Evolutionary conservation across 352 stramenopile species (phyloP), one percentile per base, ranked within the genome.

Genomic region (Pythium sp.): DNA sequence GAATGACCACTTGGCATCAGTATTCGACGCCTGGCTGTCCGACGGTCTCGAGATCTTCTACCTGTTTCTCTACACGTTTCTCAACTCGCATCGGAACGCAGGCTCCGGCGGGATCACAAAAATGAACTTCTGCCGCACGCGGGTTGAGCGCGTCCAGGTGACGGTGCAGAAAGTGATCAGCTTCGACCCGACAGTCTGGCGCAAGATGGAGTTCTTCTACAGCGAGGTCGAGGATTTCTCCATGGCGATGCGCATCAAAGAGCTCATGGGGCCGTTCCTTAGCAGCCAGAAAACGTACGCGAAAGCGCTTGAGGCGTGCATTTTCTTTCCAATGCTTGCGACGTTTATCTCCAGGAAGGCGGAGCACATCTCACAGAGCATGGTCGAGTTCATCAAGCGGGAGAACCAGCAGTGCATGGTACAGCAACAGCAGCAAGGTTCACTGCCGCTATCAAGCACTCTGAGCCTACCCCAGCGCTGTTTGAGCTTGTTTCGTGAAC

Each of bases 21-120:
- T 30, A 2, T 7, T 62, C n/a, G 66, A 71, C 12, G 15, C 24
- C 4, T 71, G 66, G 66, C 38, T 71, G 2, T 49, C 54, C 2
- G 60, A 71, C 24, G 66, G 51, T 0, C 58, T 71, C 12, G 66
- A 71, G 51, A 60, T 71, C 34, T 38, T 71, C 38, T 71, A 71
- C 15, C 36, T 71, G 36, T 71, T 67, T 20, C 20, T 71, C 6
- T 67, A 67, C 28, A 30, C 66, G 5, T 71, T 71, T 43, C 66
- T 71, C 34, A 71, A 62, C 36, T 71, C 66, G 38, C 26, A 58
- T 26, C 59, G 66, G 7, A 71, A 71, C 47, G 6, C 58, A 14
- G 65, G 65, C n/a, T 24, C 59, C 4, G 30, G 53, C 3, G 22
- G 58, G 38, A 64, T 62, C 30, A 62, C 58, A 4, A 71, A 71